Evolutionary conservation across 768 basidiomycete species (phyloP).

Genomic region (Termitomyces sp.): DNA sequence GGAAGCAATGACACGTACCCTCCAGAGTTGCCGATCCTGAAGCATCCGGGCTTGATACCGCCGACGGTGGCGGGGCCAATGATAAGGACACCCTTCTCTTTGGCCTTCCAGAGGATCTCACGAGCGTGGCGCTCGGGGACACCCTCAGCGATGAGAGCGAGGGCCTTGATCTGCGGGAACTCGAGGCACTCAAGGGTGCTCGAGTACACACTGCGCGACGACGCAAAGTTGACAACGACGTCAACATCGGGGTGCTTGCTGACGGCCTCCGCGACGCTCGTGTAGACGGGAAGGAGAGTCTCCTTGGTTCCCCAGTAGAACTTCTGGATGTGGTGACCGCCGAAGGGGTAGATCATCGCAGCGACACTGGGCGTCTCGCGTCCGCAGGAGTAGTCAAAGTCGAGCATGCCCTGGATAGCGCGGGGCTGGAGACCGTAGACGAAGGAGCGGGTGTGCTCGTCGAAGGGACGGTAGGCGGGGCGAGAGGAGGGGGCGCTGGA

Average conservation of each 20-base stretch:
- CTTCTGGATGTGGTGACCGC: constrained; percentile 99
- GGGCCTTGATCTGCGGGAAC: constrained; percentile 47
- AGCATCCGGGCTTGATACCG: constrained; percentile 99
- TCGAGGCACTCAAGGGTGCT: constrained; percentile 91
- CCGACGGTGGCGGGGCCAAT: constrained; percentile 96
- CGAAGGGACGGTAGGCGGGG: constrained; percentile 89
- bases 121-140: constrained; percentile 97
- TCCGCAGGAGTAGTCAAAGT: constrained; percentile 99
- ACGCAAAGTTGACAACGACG: constrained; percentile 98
- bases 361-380: constrained; percentile 89
- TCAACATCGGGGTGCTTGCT: constrained; percentile 96
- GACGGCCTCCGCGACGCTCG: constrained; percentile 83
- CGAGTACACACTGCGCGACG: constrained; percentile 88
- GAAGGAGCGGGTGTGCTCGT: constrained; percentile 90
- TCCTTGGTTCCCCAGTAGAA: constrained; percentile 99
- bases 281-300: constrained; percentile 97
- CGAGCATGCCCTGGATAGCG: constrained; percentile 94
- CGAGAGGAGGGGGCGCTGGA: constrained; percentile 39
- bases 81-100: constrained; percentile 85
- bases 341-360: constrained; percentile 99
- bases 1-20: constrained; percentile 48
- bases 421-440: constrained; percentile 99
- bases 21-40: constrained; percentile 99
- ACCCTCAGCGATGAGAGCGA: constrained; percentile 98
- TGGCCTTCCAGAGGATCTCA: constrained; percentile 88